Conservation (phyloP, 1,139 yeast genomes). For the Spathaspora jeffriesii region DNA sequence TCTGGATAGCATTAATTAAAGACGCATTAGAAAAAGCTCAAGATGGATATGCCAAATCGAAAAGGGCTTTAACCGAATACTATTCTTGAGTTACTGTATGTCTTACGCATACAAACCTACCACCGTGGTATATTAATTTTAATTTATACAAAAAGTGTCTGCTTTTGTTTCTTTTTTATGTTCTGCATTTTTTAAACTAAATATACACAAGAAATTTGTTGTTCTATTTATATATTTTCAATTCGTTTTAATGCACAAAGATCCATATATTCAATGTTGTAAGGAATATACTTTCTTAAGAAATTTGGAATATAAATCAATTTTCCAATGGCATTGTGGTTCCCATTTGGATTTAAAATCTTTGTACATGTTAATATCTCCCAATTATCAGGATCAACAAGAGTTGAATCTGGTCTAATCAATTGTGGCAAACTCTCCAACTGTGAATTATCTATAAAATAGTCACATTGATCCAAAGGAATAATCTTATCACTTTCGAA, state of each 20-base stretch:
- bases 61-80: conserved; percentile 56
- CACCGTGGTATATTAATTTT: not conserved
- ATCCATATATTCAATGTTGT: conserved; percentile 41
- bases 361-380: conserved; percentile 38
- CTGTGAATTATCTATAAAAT: conserved; percentile 56
- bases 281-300: conserved; percentile 22
- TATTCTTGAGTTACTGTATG: conserved; percentile 35
- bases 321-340: conserved; percentile 44
- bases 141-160: not conserved
- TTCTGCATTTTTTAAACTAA: conserved; percentile 18
- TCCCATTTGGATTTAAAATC: conserved; percentile 49
- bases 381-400: conserved; percentile 33
- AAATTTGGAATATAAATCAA: conserved; percentile 44
- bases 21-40: conserved; percentile 62
- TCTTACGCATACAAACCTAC: not conserved
- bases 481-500: conserved; percentile 57
- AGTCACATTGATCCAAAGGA: conserved; percentile 51
- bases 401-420: conserved; percentile 11
- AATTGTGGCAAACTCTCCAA: conserved; percentile 11
- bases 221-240: conserved; percentile 3
- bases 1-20: conserved; percentile 50
- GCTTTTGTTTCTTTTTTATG: not conserved
- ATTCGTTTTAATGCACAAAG: conserved; percentile 39
- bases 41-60: conserved; percentile 57
- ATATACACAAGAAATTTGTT: conserved; percentile 1